Percentiles rank a stretch among this genome's conserved stretches.
phyloP scores from a whole-genome alignment of 2,329 filamentous ascomycete species.

The Fusarium heterosporum region DNA sequence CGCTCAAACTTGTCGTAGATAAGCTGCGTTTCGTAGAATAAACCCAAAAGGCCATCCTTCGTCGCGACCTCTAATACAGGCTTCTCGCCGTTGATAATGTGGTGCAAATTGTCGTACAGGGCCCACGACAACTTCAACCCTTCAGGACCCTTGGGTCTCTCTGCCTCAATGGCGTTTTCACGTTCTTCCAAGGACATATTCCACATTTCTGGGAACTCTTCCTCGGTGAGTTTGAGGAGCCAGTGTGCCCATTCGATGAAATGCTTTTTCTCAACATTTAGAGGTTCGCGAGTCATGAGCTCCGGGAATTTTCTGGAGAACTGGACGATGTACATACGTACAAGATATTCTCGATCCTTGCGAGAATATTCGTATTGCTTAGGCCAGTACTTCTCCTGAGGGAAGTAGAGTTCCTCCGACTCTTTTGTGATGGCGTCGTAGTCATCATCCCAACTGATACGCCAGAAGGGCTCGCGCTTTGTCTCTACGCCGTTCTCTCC shows the following conservation, averaged over 20 bases:
- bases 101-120: background rate
- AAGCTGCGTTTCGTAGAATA: background rate
- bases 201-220: slow-evolving; percentile 1
- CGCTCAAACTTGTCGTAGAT: background rate
- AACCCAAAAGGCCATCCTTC: background rate
- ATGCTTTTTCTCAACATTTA: background rate
- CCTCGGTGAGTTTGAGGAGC: background rate
- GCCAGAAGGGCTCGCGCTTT: slow-evolving; percentile 1
- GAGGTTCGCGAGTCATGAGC: background rate
- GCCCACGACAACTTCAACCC: slow-evolving; percentile 4
- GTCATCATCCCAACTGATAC: background rate
- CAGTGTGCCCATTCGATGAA: background rate
- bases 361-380: slow-evolving; percentile 1
- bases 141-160: background rate
- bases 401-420: background rate
- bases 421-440: slow-evolving; percentile 3
- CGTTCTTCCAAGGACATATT: background rate
- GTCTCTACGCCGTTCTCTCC: background rate
- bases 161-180: background rate
- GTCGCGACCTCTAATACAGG: background rate
- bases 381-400: slow-evolving; percentile 1
- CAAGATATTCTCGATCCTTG: background rate
- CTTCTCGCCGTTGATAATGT: background rate
- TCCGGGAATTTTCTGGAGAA: background rate
- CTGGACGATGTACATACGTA: background rate